Evolutionary conservation across 768 basidiomycete species (phyloP), one percentile per base, ranked within the genome.

Genomic region (Kwoniella mangroviensis): DNA sequence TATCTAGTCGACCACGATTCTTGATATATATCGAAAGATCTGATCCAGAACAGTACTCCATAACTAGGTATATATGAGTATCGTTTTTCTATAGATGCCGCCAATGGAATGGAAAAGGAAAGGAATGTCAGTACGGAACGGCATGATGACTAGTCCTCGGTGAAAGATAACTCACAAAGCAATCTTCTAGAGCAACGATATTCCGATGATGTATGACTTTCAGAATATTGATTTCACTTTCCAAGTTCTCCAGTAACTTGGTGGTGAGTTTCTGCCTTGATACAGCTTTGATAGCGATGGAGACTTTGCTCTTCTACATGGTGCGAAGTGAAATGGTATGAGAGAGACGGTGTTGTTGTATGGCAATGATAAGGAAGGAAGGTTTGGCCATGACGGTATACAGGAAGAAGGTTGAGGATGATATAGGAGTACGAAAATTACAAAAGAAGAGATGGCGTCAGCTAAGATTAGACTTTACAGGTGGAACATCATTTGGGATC

Each of bases 11-110:
- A 17, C 96, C 97, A n/a, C 95, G 90, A 80, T 93, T 94, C 89
- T 94, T 94, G 87, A 98, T 96, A 79, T 98, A 98, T 75, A 93
- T 89, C 0, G 94, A 93, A 59, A 99, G 88, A 84, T 99, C 97
- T 2, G 95, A 95, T 1, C 95, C 96, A 1, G 94, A 89, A 81
- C 97, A 98, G 82, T 89, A 98, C 77, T 97, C 96, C 91, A 98
- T 99, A 77, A 99, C 91, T 67, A 99, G 89, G 85, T 97, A 98
- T 77, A 87, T 86, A 78, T 85, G 83, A 24, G 81, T 80, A 28
- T 85, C 84, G 63, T 83, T 86, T 82, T 86, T 86, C 86, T 86
- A 73, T 3, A 11, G 10, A 59, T 40, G 6, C 58, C 34, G 34
- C 34, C 34, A 4, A 34, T 34, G 34, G 34, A 34, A 26, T 26